These are phyloP conservation scores for Durotheca rogersii DNA, from an alignment of 495 filamentous ascomycete genomes.

Conservation along the genomic window DNA sequence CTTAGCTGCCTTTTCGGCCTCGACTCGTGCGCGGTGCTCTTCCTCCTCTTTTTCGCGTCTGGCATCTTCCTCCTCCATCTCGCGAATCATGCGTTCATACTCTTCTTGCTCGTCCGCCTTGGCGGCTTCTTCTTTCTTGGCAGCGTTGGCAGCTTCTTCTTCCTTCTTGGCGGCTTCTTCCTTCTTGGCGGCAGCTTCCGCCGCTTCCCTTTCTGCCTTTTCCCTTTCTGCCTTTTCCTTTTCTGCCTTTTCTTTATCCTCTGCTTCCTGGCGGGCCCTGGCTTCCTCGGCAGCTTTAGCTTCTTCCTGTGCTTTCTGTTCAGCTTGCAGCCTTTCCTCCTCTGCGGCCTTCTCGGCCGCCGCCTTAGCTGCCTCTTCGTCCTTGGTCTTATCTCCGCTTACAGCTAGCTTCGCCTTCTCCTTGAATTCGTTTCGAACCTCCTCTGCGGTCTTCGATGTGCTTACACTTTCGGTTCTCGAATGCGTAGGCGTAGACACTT, in stretches of 20 bases:
- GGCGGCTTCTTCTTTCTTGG: constrained; percentile 45
- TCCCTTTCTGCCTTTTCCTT: constrained; percentile 46
- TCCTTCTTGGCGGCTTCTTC: constrained; percentile 53
- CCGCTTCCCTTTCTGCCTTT: constrained; percentile 38
- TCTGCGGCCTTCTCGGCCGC: constrained; percentile 32
- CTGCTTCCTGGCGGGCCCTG: constrained; percentile 57
- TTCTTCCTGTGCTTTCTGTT: constrained; percentile 68
- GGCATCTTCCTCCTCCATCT: constrained; percentile 56
- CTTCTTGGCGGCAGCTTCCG: constrained; percentile 44
- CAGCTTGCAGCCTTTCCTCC: constrained; percentile 30
- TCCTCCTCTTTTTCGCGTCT: constrained; percentile 54
- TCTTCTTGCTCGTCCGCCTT: constrained; percentile 44
- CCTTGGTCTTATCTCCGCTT: constrained; percentile 41
- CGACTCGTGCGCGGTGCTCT: constrained; percentile 46
- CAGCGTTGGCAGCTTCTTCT: constrained; percentile 49
- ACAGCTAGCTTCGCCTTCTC: constrained; percentile 49
- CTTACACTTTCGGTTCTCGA: constrained; percentile 49
- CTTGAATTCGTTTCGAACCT: constrained; percentile 55
- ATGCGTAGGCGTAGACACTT: constrained; percentile 46
- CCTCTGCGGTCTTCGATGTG: constrained; percentile 48
- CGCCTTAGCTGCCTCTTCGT: constrained; percentile 50
- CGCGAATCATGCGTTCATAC: constrained; percentile 49
- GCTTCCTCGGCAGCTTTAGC: constrained; percentile 66
- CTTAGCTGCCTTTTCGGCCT: constrained; percentile 62
- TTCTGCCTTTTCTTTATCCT: constrained; percentile 49